A percentile compares a stretch with the other conserved stretches of the same genome.
phyloP scores from a whole-genome alignment of 2,329 filamentous ascomycete species.

The Colletotrichum nymphaeae region DNA sequence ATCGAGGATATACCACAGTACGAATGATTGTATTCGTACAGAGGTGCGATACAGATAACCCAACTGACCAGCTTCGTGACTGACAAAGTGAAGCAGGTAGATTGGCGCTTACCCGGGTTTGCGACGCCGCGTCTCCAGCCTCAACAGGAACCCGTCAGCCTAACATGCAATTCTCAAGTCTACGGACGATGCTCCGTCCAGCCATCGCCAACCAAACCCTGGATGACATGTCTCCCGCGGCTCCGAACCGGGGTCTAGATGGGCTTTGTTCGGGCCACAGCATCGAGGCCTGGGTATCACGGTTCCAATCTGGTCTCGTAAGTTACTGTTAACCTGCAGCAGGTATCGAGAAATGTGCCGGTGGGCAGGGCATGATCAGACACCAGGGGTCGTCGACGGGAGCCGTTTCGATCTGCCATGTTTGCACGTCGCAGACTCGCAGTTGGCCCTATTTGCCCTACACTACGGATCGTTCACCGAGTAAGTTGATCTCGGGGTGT shows the following conservation, averaged over 20 bases:
- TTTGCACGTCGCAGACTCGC: not conserved
- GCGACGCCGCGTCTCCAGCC: not conserved
- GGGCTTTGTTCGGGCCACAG: not conserved
- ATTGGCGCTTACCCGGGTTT: not conserved
- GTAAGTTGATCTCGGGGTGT: not conserved
- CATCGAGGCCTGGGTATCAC: not conserved
- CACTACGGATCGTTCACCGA: not conserved
- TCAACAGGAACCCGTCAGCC: not conserved
- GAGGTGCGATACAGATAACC: not conserved
- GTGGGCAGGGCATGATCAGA: conserved; percentile 13
- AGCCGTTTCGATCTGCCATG: conserved; percentile 3
- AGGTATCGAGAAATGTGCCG: not conserved
- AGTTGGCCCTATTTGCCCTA: not conserved
- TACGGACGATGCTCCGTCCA: too few species aligned
- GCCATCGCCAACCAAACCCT: too few species aligned
- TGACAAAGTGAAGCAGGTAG: conserved; percentile 8
- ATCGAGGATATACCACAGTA: not conserved
- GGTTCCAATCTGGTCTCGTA: too few species aligned
- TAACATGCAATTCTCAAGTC: not conserved
- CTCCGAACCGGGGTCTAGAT: not conserved
- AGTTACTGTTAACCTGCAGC: too few species aligned
- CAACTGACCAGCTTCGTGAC: not conserved
- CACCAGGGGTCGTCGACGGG: not conserved
- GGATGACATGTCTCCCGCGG: not conserved
- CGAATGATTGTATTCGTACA: too few species aligned